A percentile compares a stretch with the other conserved stretches of the same genome.
These are phyloP conservation scores for Xanthoceras sorbifolium DNA, from an alignment of 345 rosid genomes.

Conservation along the genomic window DNA sequence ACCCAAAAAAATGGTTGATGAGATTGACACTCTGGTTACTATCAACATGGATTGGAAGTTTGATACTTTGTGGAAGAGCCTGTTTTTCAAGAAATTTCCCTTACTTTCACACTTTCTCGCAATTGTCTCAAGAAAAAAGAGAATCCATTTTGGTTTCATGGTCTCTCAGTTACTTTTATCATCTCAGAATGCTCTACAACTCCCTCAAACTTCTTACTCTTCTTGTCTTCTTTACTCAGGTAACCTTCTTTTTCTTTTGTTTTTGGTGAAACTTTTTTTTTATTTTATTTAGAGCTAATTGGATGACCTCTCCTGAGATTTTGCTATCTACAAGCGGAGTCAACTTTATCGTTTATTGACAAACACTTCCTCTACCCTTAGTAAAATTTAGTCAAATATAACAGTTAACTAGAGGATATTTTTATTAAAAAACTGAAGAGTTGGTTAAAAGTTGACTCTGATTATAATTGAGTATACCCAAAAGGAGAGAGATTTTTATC, in stretches of 20 bases:
- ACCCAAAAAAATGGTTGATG: slow-evolving; percentile 75
- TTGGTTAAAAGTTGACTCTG: no score
- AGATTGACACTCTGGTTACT: slow-evolving; percentile 52
- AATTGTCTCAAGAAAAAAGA: slow-evolving; percentile 43
- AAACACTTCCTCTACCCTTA: no score
- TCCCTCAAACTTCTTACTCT: slow-evolving; percentile 54
- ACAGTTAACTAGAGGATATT: no score
- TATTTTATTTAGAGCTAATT: no score
- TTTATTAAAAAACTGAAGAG: no score
- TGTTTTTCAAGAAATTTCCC: slow-evolving; percentile 57
- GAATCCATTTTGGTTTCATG: slow-evolving; percentile 52
- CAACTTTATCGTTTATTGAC: no score
- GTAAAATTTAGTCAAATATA: no score
- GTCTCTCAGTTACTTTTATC: slow-evolving; percentile 51
- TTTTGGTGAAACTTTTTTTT: background rate
- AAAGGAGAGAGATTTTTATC: no score
- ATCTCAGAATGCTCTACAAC: slow-evolving; percentile 58
- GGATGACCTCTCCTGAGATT: no score
- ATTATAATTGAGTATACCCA: no score
- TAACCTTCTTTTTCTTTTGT: background rate
- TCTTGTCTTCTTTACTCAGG: slow-evolving; percentile 80
- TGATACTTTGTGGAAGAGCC: slow-evolving; percentile 62
- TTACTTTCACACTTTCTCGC: slow-evolving; percentile 49
- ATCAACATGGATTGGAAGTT: slow-evolving; percentile 72
- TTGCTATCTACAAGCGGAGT: no score